Percentiles rank a stretch among this genome's conserved stretches.
Evolutionary conservation across 495 filamentous ascomycete species (phyloP).

Genomic region (Choiromyces venosus): DNA sequence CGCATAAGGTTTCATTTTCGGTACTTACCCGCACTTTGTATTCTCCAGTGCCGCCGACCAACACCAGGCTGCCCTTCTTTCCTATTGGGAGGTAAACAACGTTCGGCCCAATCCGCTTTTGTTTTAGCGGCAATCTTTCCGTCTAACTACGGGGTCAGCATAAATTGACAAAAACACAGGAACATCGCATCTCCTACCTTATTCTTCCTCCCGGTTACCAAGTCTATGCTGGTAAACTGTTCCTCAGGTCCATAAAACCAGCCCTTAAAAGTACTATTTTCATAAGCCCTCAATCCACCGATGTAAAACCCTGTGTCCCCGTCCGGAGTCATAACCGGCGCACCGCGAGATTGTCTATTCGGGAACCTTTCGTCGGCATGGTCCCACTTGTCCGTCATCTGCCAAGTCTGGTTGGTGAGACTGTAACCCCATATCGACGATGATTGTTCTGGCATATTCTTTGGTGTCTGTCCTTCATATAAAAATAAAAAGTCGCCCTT

Average conservation of each 20-base stretch:
- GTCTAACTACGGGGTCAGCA: not conserved
- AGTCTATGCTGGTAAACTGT: conserved; percentile 6
- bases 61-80: conserved; percentile 9
- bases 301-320: conserved; percentile 7
- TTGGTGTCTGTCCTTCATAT: conserved; percentile 4
- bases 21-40: conserved; percentile 7
- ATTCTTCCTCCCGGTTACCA: not conserved
- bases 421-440: conserved; percentile 8
- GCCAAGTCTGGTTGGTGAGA: not conserved
- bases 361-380: conserved; percentile 6
- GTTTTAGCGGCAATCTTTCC: conserved; percentile 4
- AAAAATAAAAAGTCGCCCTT: not conserved
- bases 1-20: not conserved
- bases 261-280: conserved; percentile 10
- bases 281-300: conserved; percentile 8
- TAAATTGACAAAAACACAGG: not conserved
- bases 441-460: not conserved
- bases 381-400: not conserved
- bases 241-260: conserved; percentile 5
- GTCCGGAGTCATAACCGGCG: not conserved
- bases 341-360: conserved; percentile 7
- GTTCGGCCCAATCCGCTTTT: conserved; percentile 11
- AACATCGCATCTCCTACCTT: conserved; percentile 1
- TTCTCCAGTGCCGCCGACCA: conserved; percentile 9
- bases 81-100: conserved; percentile 6